Evolutionary conservation across 2,329 filamentous ascomycete species (phyloP).

Genomic region (Arthrobotrys sinensis): DNA sequence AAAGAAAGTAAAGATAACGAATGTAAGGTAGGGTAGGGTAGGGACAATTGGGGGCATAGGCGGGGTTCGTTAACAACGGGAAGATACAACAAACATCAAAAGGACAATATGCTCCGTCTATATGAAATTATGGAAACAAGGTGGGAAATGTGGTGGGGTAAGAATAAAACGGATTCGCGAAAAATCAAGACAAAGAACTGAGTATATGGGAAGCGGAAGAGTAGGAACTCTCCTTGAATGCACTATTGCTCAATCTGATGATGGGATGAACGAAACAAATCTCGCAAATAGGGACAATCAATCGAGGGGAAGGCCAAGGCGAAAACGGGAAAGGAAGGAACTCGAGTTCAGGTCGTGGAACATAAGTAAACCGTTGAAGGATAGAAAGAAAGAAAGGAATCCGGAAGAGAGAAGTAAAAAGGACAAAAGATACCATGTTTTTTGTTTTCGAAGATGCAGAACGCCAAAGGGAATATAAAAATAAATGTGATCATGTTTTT

Average conservation of each 20-base stretch:
- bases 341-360: constrained; percentile 37
- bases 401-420: not conserved
- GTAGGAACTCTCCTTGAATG: constrained; percentile 24
- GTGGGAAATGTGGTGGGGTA: not conserved
- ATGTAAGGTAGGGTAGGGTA: not conserved
- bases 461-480: constrained; percentile 48
- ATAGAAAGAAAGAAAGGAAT: constrained; percentile 19
- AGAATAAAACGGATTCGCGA: constrained; percentile 29
- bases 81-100: constrained; percentile 8
- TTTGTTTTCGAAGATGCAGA: constrained; percentile 50
- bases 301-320: constrained; percentile 4
- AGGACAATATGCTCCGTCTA: constrained; percentile 47
- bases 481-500: constrained; percentile 33
- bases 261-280: constrained; percentile 21
- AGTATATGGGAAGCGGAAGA: constrained; percentile 12
- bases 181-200: constrained; percentile 37
- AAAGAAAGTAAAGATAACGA: constrained; percentile 44
- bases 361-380: constrained; percentile 39
- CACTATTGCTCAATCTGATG: constrained; percentile 49
- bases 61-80: constrained; percentile 23
- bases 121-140: constrained; percentile 35
- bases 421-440: constrained; percentile 38
- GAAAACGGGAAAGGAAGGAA: not conserved
- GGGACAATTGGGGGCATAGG: not conserved
- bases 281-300: constrained; percentile 31